Evolutionary conservation across 257 asterid species (phyloP), one percentile per base, ranked within the genome.

Genomic region (Jaltomata sinuosa): DNA sequence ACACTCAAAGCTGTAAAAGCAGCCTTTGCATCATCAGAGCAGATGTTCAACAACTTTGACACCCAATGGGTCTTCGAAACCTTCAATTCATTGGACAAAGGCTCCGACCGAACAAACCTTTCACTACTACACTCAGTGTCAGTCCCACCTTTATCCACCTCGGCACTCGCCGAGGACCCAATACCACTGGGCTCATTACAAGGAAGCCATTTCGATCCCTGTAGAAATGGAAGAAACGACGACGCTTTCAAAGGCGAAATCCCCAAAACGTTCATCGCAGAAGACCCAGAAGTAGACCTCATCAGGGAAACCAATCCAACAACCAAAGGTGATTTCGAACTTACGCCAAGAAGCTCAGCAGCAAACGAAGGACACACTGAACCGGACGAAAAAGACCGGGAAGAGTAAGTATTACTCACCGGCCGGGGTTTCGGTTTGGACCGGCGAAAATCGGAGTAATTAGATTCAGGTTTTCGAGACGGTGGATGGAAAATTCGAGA

Each of bases 21-120:
- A 8, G 99, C 97, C 87, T 95, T 95, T 31, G 99, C 97, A 86
- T 97, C 99, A 72, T 94, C 98, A 16, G 95, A 90, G 82, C 94
- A 88, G 18, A 87, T 61, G 38, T 90, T 90, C 91, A 89, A 85
- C 88, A 95, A 62, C 86, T 91, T 94, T 42, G 91, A 90, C 21
- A 94, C 40, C 99, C 97, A 95, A 55, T 93, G 87, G 81, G 32
- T 84, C 68, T 86, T 84, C 0, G 85, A 84, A 72, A 79, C 77
- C 68, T 84, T 87, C 62, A 89, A 55, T 85, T 84, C 80, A 85
- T 18, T 82, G 9, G 89, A 88, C 85, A 90, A 80, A 25, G 86
- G 92, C 84, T 90, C 90, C 27, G 91, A 80, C 5, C 88, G 89
- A 71, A 86, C 85, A 64, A 77, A 40, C 4, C 40, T 83, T 40